A percentile compares a stretch with the other conserved stretches of the same genome.
Evolutionary conservation across 2,329 filamentous ascomycete genomes (phyloP).

Genomic region (Fusarium avenaceum): DNA sequence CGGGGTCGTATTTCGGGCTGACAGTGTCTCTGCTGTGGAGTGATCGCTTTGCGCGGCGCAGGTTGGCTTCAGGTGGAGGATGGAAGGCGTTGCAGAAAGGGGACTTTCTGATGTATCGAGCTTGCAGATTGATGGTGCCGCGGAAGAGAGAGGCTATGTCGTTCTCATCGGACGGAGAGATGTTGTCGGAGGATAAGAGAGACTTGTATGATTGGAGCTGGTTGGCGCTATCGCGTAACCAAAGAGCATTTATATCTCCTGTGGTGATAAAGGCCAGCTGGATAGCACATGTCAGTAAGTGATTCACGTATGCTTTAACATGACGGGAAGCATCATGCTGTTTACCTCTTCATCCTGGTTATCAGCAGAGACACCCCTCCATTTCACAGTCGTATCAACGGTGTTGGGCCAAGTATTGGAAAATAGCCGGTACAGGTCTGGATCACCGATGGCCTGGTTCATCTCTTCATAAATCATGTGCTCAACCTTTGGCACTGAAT

Average conservation of each 20-base stretch:
- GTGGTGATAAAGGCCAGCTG: slow-evolving; percentile 84
- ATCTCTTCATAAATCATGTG: slow-evolving; percentile 76
- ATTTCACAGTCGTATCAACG: slow-evolving; percentile 78
- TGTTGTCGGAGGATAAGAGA: slow-evolving; percentile 65
- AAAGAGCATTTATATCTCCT: slow-evolving; percentile 92
- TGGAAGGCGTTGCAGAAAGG: slow-evolving; percentile 98
- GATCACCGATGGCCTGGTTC: slow-evolving; percentile 78
- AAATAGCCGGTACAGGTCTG: slow-evolving; percentile 79
- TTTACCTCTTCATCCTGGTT: slow-evolving; percentile 70
- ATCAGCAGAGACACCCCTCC: slow-evolving; percentile 72
- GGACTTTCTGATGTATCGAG: slow-evolving; percentile 74
- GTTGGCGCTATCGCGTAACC: slow-evolving; percentile 89
- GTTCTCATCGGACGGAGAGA: slow-evolving; percentile 60
- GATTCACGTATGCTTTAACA: too few species aligned
- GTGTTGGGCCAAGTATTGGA: slow-evolving; percentile 81
- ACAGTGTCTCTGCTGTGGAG: slow-evolving; percentile 63
- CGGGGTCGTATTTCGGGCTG: slow-evolving; percentile 75
- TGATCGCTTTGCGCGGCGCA: slow-evolving; percentile 40
- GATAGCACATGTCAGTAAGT: slow-evolving; percentile 7
- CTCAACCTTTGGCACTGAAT: slow-evolving; percentile 82
- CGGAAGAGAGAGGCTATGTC: slow-evolving; percentile 76
- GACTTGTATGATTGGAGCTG: slow-evolving; percentile 81
- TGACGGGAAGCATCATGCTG: background rate
- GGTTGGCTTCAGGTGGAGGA: slow-evolving; percentile 78
- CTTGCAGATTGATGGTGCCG: slow-evolving; percentile 82